Evolutionary conservation across 2,329 filamentous ascomycete species (phyloP), one percentile per base, ranked within the genome.

Genomic region (Fusarium tanahbumbuense): DNA sequence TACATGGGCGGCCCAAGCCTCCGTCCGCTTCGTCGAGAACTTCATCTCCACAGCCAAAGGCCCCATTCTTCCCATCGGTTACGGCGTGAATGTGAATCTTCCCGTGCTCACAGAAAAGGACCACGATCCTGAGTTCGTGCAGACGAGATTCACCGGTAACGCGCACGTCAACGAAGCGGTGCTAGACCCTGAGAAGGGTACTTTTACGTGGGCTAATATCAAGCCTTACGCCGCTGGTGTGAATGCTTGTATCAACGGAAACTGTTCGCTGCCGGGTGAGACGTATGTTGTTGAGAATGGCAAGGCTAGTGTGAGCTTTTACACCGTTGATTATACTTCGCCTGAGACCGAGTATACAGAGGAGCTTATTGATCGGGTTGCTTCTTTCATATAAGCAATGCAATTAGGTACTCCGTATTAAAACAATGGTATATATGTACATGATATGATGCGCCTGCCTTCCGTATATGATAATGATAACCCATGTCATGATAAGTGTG

Each of bases 41-140:
- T 78, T 87, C 42, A 81, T 84, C 61, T 70, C 78, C 2, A 82
- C 78, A 25, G 78, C 79, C 15, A 76, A 74, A 4, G 71, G 71
- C 0, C 77, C 78, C 8, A 66, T 82, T 8, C 75, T 87, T 2
- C 85, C 85, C 0, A 75, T 83, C 2, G 85, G 85, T 3, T 87
- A 87, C 64, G 84, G 85, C n/a, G 74, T 85, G 40, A 84, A 78
- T 27, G 83, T 87, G 68, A 87, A 87, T 67, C 82, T 83, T 27
- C 85, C 85, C 3, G 74, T 76, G 4, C 77, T 87, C 32, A 81
- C 78, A 0, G 79, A 78, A 15, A 79, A 84, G 50, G 75, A 78
- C 47, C 77, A 78, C 8, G 74, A 79, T 11, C 83, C 85, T 0
- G 78, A 81, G 2, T 82, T 84, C 59, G 76, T 85, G 11, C 82